phyloP scores from a whole-genome alignment of 306 rosid species.

The Trifolium fragiferum region DNA sequence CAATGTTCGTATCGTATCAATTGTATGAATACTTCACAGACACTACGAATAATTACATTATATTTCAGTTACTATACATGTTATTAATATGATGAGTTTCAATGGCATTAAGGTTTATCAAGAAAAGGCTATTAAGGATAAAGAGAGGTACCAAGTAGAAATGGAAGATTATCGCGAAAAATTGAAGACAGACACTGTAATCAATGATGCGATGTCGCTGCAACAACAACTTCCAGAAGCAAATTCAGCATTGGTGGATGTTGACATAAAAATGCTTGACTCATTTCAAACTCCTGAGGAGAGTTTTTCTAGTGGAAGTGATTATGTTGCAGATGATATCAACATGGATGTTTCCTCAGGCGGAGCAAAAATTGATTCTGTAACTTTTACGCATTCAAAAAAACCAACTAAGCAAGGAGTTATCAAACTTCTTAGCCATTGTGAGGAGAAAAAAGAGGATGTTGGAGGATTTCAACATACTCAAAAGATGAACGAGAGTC shows the following conservation, averaged over 20 bases:
- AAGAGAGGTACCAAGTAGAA: conserved; percentile 73
- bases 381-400: conserved; percentile 32
- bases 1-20: background rate
- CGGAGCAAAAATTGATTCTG: background rate
- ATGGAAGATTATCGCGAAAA: conserved; percentile 77
- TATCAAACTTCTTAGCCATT: conserved; percentile 1
- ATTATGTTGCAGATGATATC: conserved; percentile 44
- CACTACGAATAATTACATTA: too few relatives aligned
- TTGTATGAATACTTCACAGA: background rate
- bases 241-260: conserved; percentile 46
- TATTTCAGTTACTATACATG: too few relatives aligned
- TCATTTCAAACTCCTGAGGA: conserved; percentile 44
- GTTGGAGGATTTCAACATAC: conserved; percentile 25
- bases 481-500: conserved; percentile 31
- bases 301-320: conserved; percentile 63
- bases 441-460: conserved; percentile 32
- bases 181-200: conserved; percentile 49
- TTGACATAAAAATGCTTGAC: conserved; percentile 41
- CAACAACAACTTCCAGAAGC: conserved; percentile 62
- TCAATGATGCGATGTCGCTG: conserved; percentile 58
- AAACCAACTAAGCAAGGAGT: conserved; percentile 33
- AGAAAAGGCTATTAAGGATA: conserved; percentile 75
- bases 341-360: conserved; percentile 35
- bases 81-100: background rate
- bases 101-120: conserved; percentile 66